phyloP scores from a whole-genome alignment of 257 asterid genomes.

The Fraxinus excelsior region DNA sequence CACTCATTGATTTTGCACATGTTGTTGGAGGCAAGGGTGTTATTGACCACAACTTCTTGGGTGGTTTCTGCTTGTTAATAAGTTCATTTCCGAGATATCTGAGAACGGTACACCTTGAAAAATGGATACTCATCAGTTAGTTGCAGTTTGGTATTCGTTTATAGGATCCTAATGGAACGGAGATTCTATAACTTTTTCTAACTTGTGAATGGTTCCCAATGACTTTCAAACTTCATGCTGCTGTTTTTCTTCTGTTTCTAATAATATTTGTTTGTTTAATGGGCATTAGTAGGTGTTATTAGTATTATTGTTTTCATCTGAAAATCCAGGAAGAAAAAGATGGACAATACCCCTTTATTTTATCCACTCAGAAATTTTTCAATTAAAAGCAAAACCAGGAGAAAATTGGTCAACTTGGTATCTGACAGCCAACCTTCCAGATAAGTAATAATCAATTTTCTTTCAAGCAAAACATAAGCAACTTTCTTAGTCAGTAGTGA shows the following conservation, averaged over 20 bases:
- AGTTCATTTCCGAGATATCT: constrained; percentile 30
- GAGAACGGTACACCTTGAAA: background rate
- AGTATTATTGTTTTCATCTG: background rate
- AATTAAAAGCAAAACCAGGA: constrained; percentile 6
- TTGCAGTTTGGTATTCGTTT: background rate
- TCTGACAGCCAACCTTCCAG: constrained; percentile 43
- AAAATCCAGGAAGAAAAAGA: background rate
- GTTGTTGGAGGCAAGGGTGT: constrained; percentile 36
- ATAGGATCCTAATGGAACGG: background rate
- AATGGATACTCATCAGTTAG: background rate
- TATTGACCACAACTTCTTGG: constrained; percentile 46
- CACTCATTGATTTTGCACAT: constrained; percentile 63
- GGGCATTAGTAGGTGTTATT: background rate
- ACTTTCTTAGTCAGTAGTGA: constrained; percentile 43
- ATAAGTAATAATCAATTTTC: constrained; percentile 40
- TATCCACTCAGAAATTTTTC: background rate
- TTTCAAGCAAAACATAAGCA: constrained; percentile 44
- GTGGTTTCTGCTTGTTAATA: constrained; percentile 42
- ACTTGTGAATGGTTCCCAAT: background rate
- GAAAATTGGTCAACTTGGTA: constrained; percentile 7
- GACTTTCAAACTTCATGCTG: background rate
- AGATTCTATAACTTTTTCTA: background rate
- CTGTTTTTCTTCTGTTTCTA: background rate
- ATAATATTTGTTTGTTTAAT: background rate
- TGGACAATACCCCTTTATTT: background rate